phyloP scores from a whole-genome alignment of 768 basidiomycete species.

The Boletus subparvulus region DNA sequence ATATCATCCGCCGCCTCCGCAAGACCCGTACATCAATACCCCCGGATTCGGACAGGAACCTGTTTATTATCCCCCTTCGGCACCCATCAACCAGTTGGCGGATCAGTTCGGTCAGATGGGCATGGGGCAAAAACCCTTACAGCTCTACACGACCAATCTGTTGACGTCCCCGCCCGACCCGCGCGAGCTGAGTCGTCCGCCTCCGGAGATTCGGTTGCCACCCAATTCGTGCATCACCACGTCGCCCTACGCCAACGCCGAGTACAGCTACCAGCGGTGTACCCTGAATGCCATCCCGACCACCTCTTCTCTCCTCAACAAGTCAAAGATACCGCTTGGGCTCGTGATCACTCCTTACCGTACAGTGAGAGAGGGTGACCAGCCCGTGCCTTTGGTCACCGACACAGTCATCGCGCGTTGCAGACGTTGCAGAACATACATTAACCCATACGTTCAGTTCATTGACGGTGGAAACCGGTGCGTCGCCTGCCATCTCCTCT shows the following conservation, averaged over 20 bases:
- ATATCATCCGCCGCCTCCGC: conserved; percentile 49
- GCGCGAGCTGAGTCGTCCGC: conserved; percentile 71
- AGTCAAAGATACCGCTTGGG: conserved; percentile 88
- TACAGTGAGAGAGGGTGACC: conserved; percentile 78
- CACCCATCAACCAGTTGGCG: conserved; percentile 59
- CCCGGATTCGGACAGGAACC: conserved; percentile 46
- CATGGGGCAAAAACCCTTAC: conserved; percentile 74
- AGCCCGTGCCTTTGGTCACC: conserved; percentile 82
- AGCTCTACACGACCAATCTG: conserved; percentile 85
- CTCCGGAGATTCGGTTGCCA: conserved; percentile 88
- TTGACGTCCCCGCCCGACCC: conserved; percentile 93
- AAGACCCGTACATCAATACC: conserved; percentile 44
- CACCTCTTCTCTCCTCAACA: conserved; percentile 80
- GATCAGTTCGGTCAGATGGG: conserved; percentile 92
- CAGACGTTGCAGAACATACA: conserved; percentile 93
- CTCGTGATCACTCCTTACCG: conserved; percentile 91
- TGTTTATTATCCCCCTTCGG: conserved; percentile 37
- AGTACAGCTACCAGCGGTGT: conserved; percentile 87
- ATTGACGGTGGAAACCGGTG: conserved; percentile 95
- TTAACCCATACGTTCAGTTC: conserved; percentile 97
- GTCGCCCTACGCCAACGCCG: conserved; percentile 77
- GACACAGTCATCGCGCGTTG: conserved; percentile 97
- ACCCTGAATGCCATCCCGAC: conserved; percentile 94
- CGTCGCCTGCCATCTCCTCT: conserved; percentile 18
- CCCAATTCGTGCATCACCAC: conserved; percentile 80